Evolutionary conservation across 768 basidiomycete genomes (phyloP), one percentile per base, ranked within the genome.

Genomic region (Lyophyllum semitale): DNA sequence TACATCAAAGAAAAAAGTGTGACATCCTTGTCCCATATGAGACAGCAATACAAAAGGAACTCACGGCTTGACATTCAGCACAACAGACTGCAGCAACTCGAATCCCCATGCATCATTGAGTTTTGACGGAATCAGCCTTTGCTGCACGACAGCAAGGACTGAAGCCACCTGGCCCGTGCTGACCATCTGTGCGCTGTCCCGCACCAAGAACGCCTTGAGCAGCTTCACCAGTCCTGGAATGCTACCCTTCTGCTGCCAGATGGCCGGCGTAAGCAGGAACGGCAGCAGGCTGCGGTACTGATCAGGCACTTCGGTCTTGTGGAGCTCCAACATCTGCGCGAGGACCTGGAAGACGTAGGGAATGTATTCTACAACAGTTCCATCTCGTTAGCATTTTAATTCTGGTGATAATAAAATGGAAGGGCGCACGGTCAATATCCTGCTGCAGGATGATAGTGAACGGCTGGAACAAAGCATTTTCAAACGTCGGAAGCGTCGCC

Each of bases 341-440:
- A 98, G 84, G 61, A 99, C 83, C 67, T 99, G 97, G 80, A 98
- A 98, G 51, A 91, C 90, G 68, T 97, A 99, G 4, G 97, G 96
- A 44, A 98, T 88, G 67, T 97, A 98, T 75, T 98, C 96, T 95
- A 70, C 3, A 22, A 8, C 12, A 37, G 32, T n/a, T 37, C 30
- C 12, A 27, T 32, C 29, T 33, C 43, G 13, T 44, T 30, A 54
- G 20, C 59, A 26, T 44, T n/a, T 13, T 12, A 2, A 32, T 38
- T 37, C 26, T 12, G 48, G 48, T 9, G 46, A 48, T 40, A 13
- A 29, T 53, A 15, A 18, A 23, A 43, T 30, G 43, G 9, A 37
- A 4, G 12, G 1, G 51, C 87, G 61, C 65, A 95, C 95, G 94
- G 58, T 95, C 89, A 37, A 98, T 93, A 61, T 99, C 96, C 61